A percentile compares a stretch with the other conserved stretches of the same genome.
Evolutionary conservation across 2,329 filamentous ascomycete genomes (phyloP).

Genomic region (Davidsoniella virescens): DNA sequence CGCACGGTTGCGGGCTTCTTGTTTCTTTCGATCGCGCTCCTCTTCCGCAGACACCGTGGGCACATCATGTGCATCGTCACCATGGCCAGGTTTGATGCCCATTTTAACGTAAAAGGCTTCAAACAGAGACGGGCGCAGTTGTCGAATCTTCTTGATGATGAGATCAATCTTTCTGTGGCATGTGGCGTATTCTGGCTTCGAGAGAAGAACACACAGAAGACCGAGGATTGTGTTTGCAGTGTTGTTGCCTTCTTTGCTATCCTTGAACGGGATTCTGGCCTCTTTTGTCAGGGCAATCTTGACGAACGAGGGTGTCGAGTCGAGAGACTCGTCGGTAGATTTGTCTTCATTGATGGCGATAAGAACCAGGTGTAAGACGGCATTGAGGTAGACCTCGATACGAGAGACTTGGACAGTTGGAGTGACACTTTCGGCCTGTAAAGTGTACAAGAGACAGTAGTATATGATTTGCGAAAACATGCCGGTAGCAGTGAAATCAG

Average conservation of each 20-base stretch:
- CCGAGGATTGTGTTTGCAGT: conserved; percentile 46
- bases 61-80: conserved; percentile 38
- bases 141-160: conserved; percentile 69
- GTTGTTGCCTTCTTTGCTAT: conserved; percentile 24
- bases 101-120: conserved; percentile 47
- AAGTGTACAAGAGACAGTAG: conserved; percentile 68
- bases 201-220: conserved; percentile 43
- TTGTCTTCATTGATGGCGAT: conserved; percentile 75
- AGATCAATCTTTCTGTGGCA: conserved; percentile 73
- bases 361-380: conserved; percentile 73
- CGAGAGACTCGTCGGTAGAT: conserved; percentile 21
- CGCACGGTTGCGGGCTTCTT: conserved; percentile 75
- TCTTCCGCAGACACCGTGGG: conserved; percentile 44
- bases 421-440: conserved; percentile 51
- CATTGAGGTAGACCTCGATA: conserved; percentile 80
- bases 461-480: conserved; percentile 85
- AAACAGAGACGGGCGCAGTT: conserved; percentile 62
- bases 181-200: conserved; percentile 59
- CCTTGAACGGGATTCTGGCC: background rate
- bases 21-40: conserved; percentile 72
- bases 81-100: conserved; percentile 58
- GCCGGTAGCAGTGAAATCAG: conserved; percentile 66
- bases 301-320: conserved; percentile 1
- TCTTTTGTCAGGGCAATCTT: background rate
- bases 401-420: conserved; percentile 65